Evolutionary conservation across 495 filamentous ascomycete species (phyloP).

Genomic region (Aspergillus taichungensis): DNA sequence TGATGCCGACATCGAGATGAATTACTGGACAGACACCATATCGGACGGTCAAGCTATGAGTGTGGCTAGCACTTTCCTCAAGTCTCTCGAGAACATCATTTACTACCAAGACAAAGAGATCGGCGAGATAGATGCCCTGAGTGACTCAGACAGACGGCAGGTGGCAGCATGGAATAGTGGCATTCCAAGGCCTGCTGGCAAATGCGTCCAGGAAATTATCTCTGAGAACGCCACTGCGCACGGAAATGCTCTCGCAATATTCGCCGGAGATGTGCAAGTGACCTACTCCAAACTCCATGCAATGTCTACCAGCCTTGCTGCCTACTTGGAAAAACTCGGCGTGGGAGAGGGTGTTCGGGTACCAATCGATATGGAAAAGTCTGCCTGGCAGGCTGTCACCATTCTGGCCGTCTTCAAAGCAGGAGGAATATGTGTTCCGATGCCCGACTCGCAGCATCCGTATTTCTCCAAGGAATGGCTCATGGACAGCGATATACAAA

Average conservation of each 20-base stretch:
- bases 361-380: slow-evolving; percentile 32
- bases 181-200: slow-evolving; percentile 24
- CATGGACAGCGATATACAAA: slow-evolving; percentile 29
- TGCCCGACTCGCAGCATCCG: slow-evolving; percentile 16
- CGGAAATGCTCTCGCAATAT: slow-evolving; percentile 32
- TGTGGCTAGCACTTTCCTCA: slow-evolving; percentile 40
- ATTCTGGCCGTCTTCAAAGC: slow-evolving; percentile 36
- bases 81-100: slow-evolving; percentile 36
- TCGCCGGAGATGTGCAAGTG: slow-evolving; percentile 40
- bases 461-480: slow-evolving; percentile 28
- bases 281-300: slow-evolving; percentile 44
- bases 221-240: slow-evolving; percentile 26
- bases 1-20: slow-evolving; percentile 40
- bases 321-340: slow-evolving; percentile 30
- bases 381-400: slow-evolving; percentile 30
- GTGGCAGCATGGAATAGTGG: slow-evolving; percentile 39
- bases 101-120: slow-evolving; percentile 22
- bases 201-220: slow-evolving; percentile 36
- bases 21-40: slow-evolving; percentile 47
- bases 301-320: slow-evolving; percentile 36
- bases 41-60: slow-evolving; percentile 43
- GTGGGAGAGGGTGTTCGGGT: slow-evolving; percentile 29
- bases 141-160: slow-evolving; percentile 26
- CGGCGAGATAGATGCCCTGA: slow-evolving; percentile 29
- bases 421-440: slow-evolving; percentile 36